Evolutionary conservation across 768 basidiomycete genomes (phyloP), one percentile per base, ranked within the genome.

Genomic region (Boletus insuetus): DNA sequence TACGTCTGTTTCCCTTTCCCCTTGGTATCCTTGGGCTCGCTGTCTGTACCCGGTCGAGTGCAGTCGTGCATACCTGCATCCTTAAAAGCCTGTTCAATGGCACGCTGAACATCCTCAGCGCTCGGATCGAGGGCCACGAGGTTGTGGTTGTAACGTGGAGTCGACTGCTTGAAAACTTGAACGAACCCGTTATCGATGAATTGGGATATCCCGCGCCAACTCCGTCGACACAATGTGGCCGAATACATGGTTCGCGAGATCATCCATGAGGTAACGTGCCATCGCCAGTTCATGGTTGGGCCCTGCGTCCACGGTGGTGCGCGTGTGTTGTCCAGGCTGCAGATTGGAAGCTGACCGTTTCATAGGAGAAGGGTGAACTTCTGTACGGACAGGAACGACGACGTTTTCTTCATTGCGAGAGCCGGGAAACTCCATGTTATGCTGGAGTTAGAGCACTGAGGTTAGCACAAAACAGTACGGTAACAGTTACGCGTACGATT

Each of bases 181-280:
- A 55, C 39, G 24, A 42, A 10, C 3, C 31, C 38, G 11, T 24
- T 31, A 6, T n/a, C 38, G 10, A 51, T 4, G n/a, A 51, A 46
- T 4, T 46, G 13, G 20, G 3, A 55, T 34, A 13, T 51, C 49
- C 22, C 4, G 38, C 11, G 49, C 49, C 16, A 46, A 7, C 37
- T 29, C 43, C 1, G 43, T 55, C 16, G 54, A 45, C 11, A 51
- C 38, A 2, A 52, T 46, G 20, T 51, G 55, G 13, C 55, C 49
- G 22, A 51, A 55, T 10, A 53, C 29, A 16, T 55, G 61, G 26
- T 59, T 51, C 3, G 58, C 54, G 19, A 40, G 22, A 46, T 44
- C 46, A 20, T 20, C 31, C 32, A 35, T 32, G 6, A 54, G 22
- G 14, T 42, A 50, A 4, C 51, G 58, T 24, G 50, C 58, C 13